Conservation (phyloP, 371 early-diverging fungal species). For the Zopfochytrium polystomum region DNA sequence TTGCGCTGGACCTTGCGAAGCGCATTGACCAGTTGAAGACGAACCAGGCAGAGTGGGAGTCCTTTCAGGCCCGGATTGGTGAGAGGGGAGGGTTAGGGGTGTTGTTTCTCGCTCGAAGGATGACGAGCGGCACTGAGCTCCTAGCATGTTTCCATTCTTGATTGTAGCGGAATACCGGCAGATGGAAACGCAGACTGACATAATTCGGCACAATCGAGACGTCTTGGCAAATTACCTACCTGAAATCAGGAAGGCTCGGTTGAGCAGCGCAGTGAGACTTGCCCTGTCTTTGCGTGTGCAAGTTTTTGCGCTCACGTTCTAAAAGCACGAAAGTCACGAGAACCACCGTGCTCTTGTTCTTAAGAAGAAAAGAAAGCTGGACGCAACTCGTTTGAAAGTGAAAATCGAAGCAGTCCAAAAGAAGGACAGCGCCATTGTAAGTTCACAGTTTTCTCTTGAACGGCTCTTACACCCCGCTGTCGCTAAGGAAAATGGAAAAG, state of each 20-base stretch:
- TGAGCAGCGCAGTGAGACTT: slow-evolving; percentile 1
- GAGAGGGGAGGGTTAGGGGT: background rate
- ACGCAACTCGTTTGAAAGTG: slow-evolving; percentile 18
- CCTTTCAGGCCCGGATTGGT: slow-evolving; percentile 41
- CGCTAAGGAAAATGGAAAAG: slow-evolving; percentile 26
- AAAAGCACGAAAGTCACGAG: slow-evolving; percentile 27
- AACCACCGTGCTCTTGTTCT: slow-evolving; percentile 29
- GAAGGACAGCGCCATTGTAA: slow-evolving; percentile 35
- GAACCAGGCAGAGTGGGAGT: slow-evolving; percentile 51
- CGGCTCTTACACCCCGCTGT: background rate
- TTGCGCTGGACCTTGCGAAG: slow-evolving; percentile 44
- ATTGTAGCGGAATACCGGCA: slow-evolving; percentile 32
- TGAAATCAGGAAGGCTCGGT: slow-evolving; percentile 7
- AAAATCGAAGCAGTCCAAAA: slow-evolving; percentile 35
- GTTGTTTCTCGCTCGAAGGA: background rate
- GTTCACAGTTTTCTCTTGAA: background rate
- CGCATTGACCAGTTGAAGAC: slow-evolving; percentile 43
- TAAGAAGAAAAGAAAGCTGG: slow-evolving; percentile 31
- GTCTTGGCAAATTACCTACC: slow-evolving; percentile 18
- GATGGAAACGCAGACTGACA: slow-evolving; percentile 22
- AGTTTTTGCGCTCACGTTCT: background rate
- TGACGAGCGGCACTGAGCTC: background rate
- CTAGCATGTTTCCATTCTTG: background rate
- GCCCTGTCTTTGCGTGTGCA: background rate
- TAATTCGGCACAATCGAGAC: slow-evolving; percentile 32